Evolutionary conservation across 306 rosid species (phyloP).

Genomic region (Alnus glutinosa): DNA sequence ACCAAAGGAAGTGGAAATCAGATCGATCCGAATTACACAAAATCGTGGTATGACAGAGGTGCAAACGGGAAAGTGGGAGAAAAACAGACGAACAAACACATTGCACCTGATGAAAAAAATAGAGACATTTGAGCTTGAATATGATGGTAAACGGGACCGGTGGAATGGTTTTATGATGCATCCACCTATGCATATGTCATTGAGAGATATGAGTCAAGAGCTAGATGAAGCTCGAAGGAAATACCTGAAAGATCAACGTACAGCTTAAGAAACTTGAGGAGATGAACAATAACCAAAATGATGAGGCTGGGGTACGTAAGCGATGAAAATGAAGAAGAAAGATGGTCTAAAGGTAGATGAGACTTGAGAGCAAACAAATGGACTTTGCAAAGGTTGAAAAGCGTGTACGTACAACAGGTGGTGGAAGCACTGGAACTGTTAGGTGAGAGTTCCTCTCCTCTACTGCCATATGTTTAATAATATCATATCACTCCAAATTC

Average conservation of each 20-base stretch:
- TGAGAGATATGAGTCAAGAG: conserved; percentile 56
- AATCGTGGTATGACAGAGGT: conserved; percentile 63
- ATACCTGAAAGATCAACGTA: conserved; percentile 40
- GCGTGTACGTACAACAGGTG: conserved; percentile 74
- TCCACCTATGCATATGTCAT: conserved; percentile 54
- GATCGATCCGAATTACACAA: conserved; percentile 61
- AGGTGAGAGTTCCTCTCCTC: conserved; percentile 28
- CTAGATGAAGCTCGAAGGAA: conserved; percentile 56
- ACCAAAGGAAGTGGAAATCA: conserved; percentile 65
- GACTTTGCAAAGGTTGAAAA: conserved; percentile 81
- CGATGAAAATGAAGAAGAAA: conserved; percentile 34
- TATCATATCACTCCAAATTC: background rate
- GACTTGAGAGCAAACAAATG: conserved; percentile 73
- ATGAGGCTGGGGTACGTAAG: conserved; percentile 35
- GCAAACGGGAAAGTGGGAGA: conserved; percentile 58
- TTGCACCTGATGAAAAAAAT: conserved; percentile 71
- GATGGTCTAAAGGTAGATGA: conserved; percentile 66
- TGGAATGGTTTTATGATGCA: conserved; percentile 69
- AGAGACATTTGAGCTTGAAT: conserved; percentile 58
- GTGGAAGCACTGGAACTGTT: conserved; percentile 79
- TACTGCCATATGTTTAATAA: background rate
- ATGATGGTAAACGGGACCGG: conserved; percentile 64
- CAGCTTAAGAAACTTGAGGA: conserved; percentile 54
- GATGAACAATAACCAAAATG: conserved; percentile 46
- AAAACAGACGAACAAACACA: conserved; percentile 55